Evolutionary conservation across 345 rosid genomes (phyloP).

Genomic region (Citrus glauca): DNA sequence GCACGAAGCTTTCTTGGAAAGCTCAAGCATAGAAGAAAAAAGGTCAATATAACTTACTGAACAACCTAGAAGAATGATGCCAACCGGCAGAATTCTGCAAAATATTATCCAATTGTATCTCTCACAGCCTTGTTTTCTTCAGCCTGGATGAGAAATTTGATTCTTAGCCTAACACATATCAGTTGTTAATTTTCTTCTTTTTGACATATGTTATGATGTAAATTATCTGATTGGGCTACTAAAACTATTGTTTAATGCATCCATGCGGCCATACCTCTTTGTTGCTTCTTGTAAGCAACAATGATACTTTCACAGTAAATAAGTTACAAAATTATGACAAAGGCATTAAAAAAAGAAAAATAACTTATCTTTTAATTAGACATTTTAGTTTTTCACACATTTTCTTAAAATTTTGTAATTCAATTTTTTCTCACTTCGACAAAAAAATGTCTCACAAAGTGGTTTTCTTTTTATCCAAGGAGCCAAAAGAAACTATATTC

Average conservation of each 20-base stretch:
- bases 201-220: not conserved
- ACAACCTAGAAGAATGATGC: not conserved
- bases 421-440: no score
- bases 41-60: not conserved
- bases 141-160: not conserved
- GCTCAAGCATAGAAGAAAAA: not conserved
- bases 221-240: not conserved
- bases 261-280: not conserved
- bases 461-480: no score
- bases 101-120: not conserved
- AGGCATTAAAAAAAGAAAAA: no score
- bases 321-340: no score
- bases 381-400: no score
- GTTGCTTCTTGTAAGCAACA: not conserved
- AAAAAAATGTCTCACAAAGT: no score
- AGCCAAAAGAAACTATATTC: no score
- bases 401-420: no score
- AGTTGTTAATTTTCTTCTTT: not conserved
- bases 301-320: no score
- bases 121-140: not conserved
- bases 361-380: no score
- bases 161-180: not conserved
- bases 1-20: slow-evolving; percentile 15
- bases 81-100: not conserved
- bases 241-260: not conserved